Evolutionary conservation across 257 asterid species (phyloP).

Genomic region (Verbena officinalis): DNA sequence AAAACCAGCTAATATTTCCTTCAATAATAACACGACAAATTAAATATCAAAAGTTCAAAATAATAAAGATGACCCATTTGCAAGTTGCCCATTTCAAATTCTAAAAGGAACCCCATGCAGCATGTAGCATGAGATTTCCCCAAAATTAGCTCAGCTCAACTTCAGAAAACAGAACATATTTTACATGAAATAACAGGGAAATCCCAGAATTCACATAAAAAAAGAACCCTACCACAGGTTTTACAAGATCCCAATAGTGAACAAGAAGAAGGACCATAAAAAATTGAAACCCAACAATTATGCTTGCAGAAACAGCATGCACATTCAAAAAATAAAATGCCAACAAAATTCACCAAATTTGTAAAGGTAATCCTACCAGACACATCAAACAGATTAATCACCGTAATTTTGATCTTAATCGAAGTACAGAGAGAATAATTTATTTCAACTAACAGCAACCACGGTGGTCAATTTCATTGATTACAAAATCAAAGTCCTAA

Average conservation of each 20-base stretch:
- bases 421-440: background rate
- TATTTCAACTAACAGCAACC: background rate
- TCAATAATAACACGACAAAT: background rate
- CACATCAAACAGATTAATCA: no score
- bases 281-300: no score
- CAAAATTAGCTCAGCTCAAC: background rate
- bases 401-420: background rate
- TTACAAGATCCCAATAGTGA: no score
- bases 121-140: background rate
- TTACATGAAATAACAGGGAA: background rate
- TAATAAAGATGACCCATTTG: background rate
- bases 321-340: no score
- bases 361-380: no score
- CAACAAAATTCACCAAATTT: no score
- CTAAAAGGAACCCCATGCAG: background rate
- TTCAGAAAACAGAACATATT: background rate
- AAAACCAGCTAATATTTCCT: background rate
- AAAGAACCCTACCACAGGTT: no score
- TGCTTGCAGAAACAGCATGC: no score
- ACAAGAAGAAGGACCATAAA: no score
- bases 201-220: no score
- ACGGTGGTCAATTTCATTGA: background rate
- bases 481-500: background rate
- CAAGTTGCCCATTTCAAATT: background rate
- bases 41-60: background rate